phyloP scores from a whole-genome alignment of 139 green algal genomes.

The Auxenochlorella protothecoides region DNA sequence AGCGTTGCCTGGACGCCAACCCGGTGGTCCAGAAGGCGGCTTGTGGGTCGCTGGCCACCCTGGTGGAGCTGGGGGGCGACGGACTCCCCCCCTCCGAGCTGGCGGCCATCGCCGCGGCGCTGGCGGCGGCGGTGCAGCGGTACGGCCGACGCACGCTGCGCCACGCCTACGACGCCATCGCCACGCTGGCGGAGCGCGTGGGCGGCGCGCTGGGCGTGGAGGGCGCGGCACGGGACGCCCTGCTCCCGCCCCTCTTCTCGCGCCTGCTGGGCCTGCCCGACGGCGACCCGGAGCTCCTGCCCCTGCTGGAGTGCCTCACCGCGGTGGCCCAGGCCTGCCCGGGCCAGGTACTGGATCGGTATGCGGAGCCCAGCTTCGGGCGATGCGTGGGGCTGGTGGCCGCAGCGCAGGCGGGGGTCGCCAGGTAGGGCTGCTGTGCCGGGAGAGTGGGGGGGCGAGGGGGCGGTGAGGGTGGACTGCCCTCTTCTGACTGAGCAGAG shows the following conservation, averaged over 20 bases:
- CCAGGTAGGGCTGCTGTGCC: too few relatives aligned
- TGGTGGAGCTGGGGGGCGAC: conserved; percentile 46
- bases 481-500: too few relatives aligned
- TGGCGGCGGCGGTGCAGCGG: conserved; percentile 32
- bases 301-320: conserved; percentile 80
- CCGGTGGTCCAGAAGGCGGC: conserved; percentile 81
- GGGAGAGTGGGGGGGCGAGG: too few relatives aligned
- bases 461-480: too few relatives aligned
- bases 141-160: conserved; percentile 70
- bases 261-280: conserved; percentile 21
- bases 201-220: conserved; percentile 21
- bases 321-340: conserved; percentile 18
- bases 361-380: conserved; percentile 52
- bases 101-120: conserved; percentile 18
- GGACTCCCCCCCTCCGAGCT: conserved; percentile 26
- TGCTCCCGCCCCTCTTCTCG: conserved; percentile 10
- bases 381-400: conserved; percentile 44
- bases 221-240: conserved; percentile 14
- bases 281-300: conserved; percentile 57
- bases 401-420: conserved; percentile 22
- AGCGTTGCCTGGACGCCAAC: conserved; percentile 69
- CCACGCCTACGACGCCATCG: conserved; percentile 76
- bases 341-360: conserved; percentile 29
- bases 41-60: conserved; percentile 64
- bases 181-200: conserved; percentile 54